Evolutionary conservation across 2,329 filamentous ascomycete genomes (phyloP), one percentile per base, ranked within the genome.

Genomic region (Penicillium sp.): DNA sequence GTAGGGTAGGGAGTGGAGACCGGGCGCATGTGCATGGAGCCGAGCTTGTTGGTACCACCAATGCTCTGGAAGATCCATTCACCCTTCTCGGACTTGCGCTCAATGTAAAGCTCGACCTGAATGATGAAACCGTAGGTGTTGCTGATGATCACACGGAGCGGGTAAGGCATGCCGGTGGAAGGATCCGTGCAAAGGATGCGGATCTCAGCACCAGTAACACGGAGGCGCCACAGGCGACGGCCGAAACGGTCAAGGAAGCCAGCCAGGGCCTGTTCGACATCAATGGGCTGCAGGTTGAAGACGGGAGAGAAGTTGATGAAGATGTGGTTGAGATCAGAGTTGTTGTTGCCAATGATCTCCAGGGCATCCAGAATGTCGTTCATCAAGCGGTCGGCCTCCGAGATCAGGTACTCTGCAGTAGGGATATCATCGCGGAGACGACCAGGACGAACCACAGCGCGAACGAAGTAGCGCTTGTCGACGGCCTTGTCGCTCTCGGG

Each of bases 241-340:
- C 94, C 94, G 67, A 97, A 99, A 57, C 94, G 90, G 67, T 97
- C 94, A 62, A 99, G 79, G 85, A 99, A 99, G 50, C 92, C 92
- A 68, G 88, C 90, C 22, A 99, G 84, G 27, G 90, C 92, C 74
- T 95, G 84, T 76, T 97, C 91, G 14, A 99, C 90, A 76, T 96
- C 90, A 53, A 84, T 78, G 3, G 94, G 92, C 67, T 90, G 81
- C 44, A 99, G 84, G 70, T 91, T 90, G 85, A 99, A 97, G 53
- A 96, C 89, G 9, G 92, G 90, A 0, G 90, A 94, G 79, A 99
- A 99, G 83, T 99, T 97, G 81, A 99, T 94, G 80, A 99, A 99
- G 81, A 99, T 94, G 78, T 99, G 94, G 81, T 99, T 99, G 69
- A 99, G 82, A 80, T 99, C 94, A 46, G 94, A 96, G 79, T 95